Evolutionary conservation across 2,329 filamentous ascomycete genomes (phyloP).

Genomic region (Metarhizium anisopliae): DNA sequence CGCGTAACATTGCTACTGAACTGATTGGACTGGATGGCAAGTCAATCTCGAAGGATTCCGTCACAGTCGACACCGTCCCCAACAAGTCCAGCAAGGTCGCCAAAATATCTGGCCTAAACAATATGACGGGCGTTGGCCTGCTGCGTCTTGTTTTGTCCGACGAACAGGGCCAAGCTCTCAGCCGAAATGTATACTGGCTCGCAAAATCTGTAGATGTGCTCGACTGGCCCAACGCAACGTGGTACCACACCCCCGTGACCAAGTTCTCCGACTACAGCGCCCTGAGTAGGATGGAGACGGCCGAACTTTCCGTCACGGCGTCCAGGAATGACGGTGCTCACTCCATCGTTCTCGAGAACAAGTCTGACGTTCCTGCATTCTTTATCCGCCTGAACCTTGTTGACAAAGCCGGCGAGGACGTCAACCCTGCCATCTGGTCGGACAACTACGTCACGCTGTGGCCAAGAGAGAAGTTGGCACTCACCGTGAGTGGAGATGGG

Average conservation of each 20-base stretch:
- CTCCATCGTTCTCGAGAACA: slow-evolving; percentile 40
- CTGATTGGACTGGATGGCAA: slow-evolving; percentile 40
- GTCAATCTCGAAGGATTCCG: slow-evolving; percentile 22
- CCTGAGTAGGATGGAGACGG: slow-evolving; percentile 29
- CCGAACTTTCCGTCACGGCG: slow-evolving; percentile 24
- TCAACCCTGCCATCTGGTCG: slow-evolving; percentile 46
- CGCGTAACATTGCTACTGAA: slow-evolving; percentile 37
- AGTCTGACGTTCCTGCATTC: slow-evolving; percentile 42
- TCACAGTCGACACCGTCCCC: slow-evolving; percentile 28
- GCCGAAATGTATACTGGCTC: slow-evolving; percentile 54
- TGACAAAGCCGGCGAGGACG: slow-evolving; percentile 31
- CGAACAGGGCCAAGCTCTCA: slow-evolving; percentile 25
- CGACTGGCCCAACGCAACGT: slow-evolving; percentile 47
- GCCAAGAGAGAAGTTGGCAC: slow-evolving; percentile 39
- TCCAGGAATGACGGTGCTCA: slow-evolving; percentile 8
- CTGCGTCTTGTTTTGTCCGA: slow-evolving; percentile 39
- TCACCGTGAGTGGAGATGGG: slow-evolving; percentile 11
- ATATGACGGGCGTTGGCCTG: slow-evolving; percentile 35
- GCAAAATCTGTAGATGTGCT: slow-evolving; percentile 35
- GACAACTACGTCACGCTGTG: slow-evolving; percentile 57
- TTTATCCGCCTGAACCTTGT: slow-evolving; percentile 46
- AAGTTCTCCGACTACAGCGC: slow-evolving; percentile 38
- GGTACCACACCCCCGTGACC: slow-evolving; percentile 50
- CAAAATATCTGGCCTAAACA: slow-evolving; percentile 14
- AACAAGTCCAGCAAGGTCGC: slow-evolving; percentile 30